Evolutionary conservation across 345 rosid genomes (phyloP).

Genomic region (Euphorbia tirucalli): DNA sequence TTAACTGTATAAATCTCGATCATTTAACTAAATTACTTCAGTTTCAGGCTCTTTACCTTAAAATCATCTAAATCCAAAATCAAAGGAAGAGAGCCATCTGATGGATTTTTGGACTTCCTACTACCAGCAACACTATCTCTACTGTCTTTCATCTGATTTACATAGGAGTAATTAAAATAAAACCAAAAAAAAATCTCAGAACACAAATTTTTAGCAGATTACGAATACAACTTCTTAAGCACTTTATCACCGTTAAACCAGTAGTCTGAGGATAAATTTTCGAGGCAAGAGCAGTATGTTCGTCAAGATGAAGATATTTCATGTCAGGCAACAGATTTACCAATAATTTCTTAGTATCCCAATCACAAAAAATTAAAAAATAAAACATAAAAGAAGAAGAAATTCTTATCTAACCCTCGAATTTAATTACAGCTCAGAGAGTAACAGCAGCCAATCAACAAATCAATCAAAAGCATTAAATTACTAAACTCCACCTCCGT

Average conservation of each 20-base stretch:
- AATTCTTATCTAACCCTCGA: not conserved
- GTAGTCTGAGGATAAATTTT: not conserved
- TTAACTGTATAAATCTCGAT: not conserved
- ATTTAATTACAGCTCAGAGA: not conserved
- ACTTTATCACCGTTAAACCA: no score
- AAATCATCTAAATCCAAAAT: slow-evolving; percentile 90
- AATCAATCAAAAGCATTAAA: not conserved
- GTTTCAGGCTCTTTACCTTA: slow-evolving; percentile 51
- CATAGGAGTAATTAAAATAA: not conserved
- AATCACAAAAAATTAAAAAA: not conserved
- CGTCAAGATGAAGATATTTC: not conserved
- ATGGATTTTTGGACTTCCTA: slow-evolving; percentile 48
- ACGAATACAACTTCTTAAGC: not conserved
- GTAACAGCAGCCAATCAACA: not conserved
- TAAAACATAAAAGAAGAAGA: no score
- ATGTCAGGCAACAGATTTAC: not conserved
- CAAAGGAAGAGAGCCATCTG: slow-evolving; percentile 60
- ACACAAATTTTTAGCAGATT: not conserved
- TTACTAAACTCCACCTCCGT: not conserved
- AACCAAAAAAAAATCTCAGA: not conserved
- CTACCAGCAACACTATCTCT: slow-evolving; percentile 48
- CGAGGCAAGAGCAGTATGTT: not conserved
- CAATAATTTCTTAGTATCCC: slow-evolving; percentile 1
- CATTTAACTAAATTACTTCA: not conserved
- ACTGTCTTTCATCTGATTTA: slow-evolving; percentile 59